These are phyloP conservation scores for Entelexis sorbosivorans DNA, from an alignment of 1,139 yeast species.

Conservation along the genomic window DNA sequence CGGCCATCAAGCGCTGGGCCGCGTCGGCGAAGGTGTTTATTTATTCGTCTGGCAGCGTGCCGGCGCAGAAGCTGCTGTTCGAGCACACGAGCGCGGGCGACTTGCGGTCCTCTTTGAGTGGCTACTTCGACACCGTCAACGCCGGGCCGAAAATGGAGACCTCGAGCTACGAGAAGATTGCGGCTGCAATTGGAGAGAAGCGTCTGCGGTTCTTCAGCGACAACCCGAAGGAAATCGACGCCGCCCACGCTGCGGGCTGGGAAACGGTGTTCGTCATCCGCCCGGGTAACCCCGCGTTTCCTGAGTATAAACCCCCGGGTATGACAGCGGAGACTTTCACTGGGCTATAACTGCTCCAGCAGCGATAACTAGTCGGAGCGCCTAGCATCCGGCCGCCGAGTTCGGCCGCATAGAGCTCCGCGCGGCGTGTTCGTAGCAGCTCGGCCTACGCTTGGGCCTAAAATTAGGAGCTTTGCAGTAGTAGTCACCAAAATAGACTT, in stretches of 20 bases:
- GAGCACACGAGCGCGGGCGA: constrained; percentile 41
- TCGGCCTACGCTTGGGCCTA: too few relatives aligned
- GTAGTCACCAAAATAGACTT: too few relatives aligned
- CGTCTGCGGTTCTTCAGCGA: constrained; percentile 65
- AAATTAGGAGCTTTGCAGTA: too few relatives aligned
- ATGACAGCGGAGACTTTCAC: not conserved
- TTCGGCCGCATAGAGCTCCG: too few relatives aligned
- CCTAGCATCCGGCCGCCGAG: too few relatives aligned
- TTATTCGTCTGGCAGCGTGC: constrained; percentile 84
- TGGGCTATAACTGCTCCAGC: too few relatives aligned
- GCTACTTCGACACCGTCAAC: constrained; percentile 76
- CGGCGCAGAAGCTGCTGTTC: constrained; percentile 73
- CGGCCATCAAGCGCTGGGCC: constrained; percentile 34
- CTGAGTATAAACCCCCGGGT: constrained; percentile 12
- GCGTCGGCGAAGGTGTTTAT: constrained; percentile 40
- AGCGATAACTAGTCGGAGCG: too few relatives aligned
- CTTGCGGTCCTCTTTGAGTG: constrained; percentile 36
- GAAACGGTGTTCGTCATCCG: constrained; percentile 49
- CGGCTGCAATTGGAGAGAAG: constrained; percentile 35
- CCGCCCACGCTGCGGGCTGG: constrained; percentile 63
- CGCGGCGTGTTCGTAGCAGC: too few relatives aligned
- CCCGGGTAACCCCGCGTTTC: constrained; percentile 55
- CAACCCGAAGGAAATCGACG: constrained; percentile 38
- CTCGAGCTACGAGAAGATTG: constrained; percentile 49
- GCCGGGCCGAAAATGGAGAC: constrained; percentile 60